Base-by-base conservation (phyloP, 495 filamentous ascomycete genomes). In the Cercophora samala region DNA sequence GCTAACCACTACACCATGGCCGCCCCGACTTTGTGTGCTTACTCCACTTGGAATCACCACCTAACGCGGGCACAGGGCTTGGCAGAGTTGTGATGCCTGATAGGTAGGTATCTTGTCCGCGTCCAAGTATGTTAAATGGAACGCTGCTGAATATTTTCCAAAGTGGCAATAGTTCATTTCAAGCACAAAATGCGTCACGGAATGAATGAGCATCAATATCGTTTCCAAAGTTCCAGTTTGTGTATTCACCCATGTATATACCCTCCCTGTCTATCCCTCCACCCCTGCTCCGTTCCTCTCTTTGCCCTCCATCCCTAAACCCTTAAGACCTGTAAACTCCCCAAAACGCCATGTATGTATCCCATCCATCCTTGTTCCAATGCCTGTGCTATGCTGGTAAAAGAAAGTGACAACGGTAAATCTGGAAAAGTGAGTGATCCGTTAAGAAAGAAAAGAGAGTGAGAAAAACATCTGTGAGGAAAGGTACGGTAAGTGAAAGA, bases 1-100 rank as follows among this genome's bases (percentile, higher is more conserved):
- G 62, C 62, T 56, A 56, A 64, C 62, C 62, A 64, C 62, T 64
- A 64, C 62, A 64, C 51, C 62, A 64, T 64, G 51, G 62, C 62
- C 62, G 62, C 51, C 24, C 24, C n/a, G 54, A 56, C 54, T 21
- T 56, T 56, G n/a, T 56, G 54, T 0, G 0, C 21, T 21, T 21
- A 21, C 11, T 0, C 13, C 1, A 18, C 5, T 25, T 5, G 9
- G 15, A 13, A 1, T 4, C 5, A 60, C 3, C 0, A 6, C 58
- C 24, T 29, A 46, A 46, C 37, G 2, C 9, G 37, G 13, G 13
- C 54, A 18, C 5, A 4, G 21, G 13, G 54, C n/a, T 21, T 24
- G 22, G 54, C 22, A 21, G 6, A 56, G 4, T 18, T 21, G 54
- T 21, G 21, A 15, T 6, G 54, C 6, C 21, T 3, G 4, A 56